These are phyloP conservation scores for Neurospora sp. DNA, from an alignment of 495 filamentous ascomycete species.

Conservation along the genomic window DNA sequence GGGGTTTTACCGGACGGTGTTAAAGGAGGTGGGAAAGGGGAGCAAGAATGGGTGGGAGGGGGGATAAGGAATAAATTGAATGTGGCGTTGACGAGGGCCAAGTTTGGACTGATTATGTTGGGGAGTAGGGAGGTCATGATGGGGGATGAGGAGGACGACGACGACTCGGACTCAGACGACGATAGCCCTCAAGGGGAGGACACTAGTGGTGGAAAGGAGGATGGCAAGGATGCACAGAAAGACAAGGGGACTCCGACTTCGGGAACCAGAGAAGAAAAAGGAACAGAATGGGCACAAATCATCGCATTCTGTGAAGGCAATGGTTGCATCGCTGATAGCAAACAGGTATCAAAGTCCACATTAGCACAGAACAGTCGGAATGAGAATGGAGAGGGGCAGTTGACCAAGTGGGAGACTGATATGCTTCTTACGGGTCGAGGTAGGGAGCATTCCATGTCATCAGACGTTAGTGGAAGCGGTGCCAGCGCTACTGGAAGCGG, in stretches of 20 bases:
- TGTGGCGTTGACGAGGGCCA: slow-evolving; percentile 47
- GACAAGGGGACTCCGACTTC: background rate
- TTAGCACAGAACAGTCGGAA: background rate
- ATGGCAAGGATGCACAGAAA: background rate
- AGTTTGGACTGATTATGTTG: slow-evolving; percentile 42
- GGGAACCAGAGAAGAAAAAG: background rate
- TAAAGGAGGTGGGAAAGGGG: slow-evolving; percentile 17
- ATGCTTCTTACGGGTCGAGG: too few relatives aligned
- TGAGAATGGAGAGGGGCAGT: background rate
- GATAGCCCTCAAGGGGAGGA: background rate
- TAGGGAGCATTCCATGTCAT: too few relatives aligned
- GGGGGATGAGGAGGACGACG: slow-evolving; percentile 14
- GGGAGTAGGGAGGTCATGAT: slow-evolving; percentile 37
- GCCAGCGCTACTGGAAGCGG: too few relatives aligned
- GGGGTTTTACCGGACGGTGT: slow-evolving; percentile 27
- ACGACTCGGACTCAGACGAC: background rate
- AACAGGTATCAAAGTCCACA: too few relatives aligned
- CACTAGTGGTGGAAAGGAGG: background rate
- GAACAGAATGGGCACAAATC: background rate
- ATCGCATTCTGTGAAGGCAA: background rate
- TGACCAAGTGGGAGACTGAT: background rate
- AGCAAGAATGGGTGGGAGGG: slow-evolving; percentile 1
- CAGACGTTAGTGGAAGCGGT: too few relatives aligned
- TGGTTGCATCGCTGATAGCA: background rate
- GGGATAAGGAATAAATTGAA: slow-evolving; percentile 37